Evolutionary conservation across 805 yeast species (phyloP), one percentile per base, ranked within the genome.

Genomic region (Candida ponderosae): DNA sequence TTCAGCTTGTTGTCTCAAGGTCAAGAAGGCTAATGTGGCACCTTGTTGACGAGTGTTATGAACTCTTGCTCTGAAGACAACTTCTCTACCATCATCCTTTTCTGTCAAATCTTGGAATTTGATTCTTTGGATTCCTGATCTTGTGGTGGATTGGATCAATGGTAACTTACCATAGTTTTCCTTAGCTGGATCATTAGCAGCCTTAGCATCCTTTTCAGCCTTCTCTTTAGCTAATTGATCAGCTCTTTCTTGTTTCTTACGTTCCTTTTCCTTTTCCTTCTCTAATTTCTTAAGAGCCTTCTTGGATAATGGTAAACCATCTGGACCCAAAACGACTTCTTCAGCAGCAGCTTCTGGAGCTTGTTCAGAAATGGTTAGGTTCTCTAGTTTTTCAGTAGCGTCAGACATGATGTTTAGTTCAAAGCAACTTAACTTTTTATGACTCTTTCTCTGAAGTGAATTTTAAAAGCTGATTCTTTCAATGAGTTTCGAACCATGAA

Each of bases 11-110:
- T 93, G 98, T 69, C 99, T 83, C 52, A 93, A 78, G 19, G 95
- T 78, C 52, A 90, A 65, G 62, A 93, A 93, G 37, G 84, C 75
- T 82, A 93, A 79, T 46, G 94, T 88, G 54, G 95, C 95, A 62
- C 96, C 95, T 63, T 90, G 97, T 57, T 87, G 83, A 69, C 99
- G 84, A 13, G 90, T 75, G 44, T 79, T 87, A 63, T 93, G 97
- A 32, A 89, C 74, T 66, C 99, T 79, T 33, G 97, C 97, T 66
- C 98, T 80, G 68, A 94, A 78, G 13, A 83, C 69, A 39, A 93
- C 84, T 47, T 76, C 76, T 50, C 79, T 73, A 40, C 90, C 95
- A 45, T 79, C 95, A 53, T 68, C 53, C 43, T 73, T 72, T 39
- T 76, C 73, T 42, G 75, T 66, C 50, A 84, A 66, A 29, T 70